These are phyloP conservation scores for Hippophae gyantsensis DNA, from an alignment of 306 rosid species.

Conservation along the genomic window DNA sequence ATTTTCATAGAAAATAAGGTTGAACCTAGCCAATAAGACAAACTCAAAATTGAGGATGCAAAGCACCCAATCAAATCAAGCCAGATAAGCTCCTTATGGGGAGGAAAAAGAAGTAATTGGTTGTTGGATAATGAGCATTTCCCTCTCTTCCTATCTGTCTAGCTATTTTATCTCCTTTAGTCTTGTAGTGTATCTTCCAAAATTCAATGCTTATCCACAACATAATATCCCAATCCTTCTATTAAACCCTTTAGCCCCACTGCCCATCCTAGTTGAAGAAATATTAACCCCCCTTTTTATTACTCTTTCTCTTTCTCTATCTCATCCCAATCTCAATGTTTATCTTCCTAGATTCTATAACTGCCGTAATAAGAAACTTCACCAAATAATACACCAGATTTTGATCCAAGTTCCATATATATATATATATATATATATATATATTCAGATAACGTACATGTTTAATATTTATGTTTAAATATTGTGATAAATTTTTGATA, in stretches of 20 bases:
- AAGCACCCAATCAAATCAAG: conserved; percentile 36
- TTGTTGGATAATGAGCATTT: conserved; percentile 38
- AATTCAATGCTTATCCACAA: no score
- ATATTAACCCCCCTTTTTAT: background rate
- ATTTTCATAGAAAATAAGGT: conserved; percentile 24
- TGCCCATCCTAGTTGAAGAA: conserved; percentile 44
- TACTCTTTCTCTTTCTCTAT: background rate
- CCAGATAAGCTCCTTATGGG: conserved; percentile 29
- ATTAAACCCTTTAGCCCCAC: conserved; percentile 53
- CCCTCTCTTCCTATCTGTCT: conserved; percentile 36
- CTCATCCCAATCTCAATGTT: background rate
- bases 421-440: conserved; percentile 6
- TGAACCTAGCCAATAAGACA: conserved; percentile 64
- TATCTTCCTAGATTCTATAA: conserved; percentile 29
- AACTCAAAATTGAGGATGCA: conserved; percentile 24
- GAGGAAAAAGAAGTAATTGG: conserved; percentile 25
- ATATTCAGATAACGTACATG: background rate
- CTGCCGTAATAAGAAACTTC: conserved; percentile 13
- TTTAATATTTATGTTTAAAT: background rate
- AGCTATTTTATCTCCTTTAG: conserved; percentile 9
- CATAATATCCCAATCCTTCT: background rate
- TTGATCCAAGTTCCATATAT: conserved; percentile 2
- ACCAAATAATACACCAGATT: conserved; percentile 30
- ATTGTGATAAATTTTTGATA: background rate
- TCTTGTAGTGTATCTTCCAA: background rate